Conservation (phyloP, 305 asterid genomes). For the Fraxinus sp. region DNA sequence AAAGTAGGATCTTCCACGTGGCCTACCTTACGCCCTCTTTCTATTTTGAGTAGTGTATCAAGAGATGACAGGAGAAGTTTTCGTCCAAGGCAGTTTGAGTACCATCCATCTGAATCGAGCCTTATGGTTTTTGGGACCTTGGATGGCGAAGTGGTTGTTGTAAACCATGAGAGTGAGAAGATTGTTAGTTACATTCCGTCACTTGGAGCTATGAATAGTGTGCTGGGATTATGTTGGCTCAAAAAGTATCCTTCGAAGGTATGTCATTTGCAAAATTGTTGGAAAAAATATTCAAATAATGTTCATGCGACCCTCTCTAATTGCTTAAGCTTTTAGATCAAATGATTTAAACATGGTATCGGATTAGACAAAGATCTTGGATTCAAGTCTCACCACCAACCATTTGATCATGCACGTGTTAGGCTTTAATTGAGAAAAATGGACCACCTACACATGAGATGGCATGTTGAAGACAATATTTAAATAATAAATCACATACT, state of each 20-base stretch:
- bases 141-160: constrained; percentile 89
- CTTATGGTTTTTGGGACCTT: constrained; percentile 94
- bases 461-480: neutral
- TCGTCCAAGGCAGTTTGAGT: constrained; percentile 94
- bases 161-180: constrained; percentile 81
- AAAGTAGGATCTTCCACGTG: constrained; percentile 75
- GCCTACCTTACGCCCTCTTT: constrained; percentile 76
- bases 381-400: neutral
- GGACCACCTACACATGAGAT: neutral
- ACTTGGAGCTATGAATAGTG: constrained; percentile 84
- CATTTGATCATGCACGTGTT: neutral
- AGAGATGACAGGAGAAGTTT: constrained; percentile 68
- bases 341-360: neutral
- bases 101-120: constrained; percentile 90
- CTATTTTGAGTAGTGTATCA: constrained; percentile 36
- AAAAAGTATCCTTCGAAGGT: constrained; percentile 81
- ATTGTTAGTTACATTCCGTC: constrained; percentile 74
- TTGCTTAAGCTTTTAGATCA: neutral
- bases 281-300: neutral
- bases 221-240: constrained; percentile 91
- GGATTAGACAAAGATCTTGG: neutral
- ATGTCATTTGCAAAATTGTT: constrained; percentile 20
- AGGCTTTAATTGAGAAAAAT: neutral
- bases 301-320: neutral
- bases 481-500: neutral